Conservation (phyloP, 2,329 filamentous ascomycete species). For the Orbilia oligospora region DNA sequence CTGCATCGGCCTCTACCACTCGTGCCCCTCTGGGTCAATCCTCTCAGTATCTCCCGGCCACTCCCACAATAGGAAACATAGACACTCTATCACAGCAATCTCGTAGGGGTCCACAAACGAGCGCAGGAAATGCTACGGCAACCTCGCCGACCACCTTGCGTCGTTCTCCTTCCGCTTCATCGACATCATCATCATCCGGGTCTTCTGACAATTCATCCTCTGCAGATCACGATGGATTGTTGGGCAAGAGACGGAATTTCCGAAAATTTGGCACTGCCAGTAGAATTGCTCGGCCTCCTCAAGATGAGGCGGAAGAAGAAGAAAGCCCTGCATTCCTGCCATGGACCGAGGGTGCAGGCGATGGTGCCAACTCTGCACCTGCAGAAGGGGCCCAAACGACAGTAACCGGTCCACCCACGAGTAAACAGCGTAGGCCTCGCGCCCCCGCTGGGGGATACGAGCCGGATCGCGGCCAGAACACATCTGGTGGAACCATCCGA, state of each 20-base stretch:
- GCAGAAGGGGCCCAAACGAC: constrained; percentile 17
- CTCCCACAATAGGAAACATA: constrained; percentile 56
- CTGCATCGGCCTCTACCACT: constrained; percentile 51
- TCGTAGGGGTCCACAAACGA: constrained; percentile 59
- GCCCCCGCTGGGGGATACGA: constrained; percentile 52
- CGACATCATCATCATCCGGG: constrained; percentile 45
- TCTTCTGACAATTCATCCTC: constrained; percentile 42
- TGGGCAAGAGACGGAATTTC: constrained; percentile 49
- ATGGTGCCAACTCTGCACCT: constrained; percentile 41
- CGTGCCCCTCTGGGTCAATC: constrained; percentile 56
- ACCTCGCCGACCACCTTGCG: constrained; percentile 48
- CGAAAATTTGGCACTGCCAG: constrained; percentile 50
- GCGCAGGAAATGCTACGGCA: constrained; percentile 60
- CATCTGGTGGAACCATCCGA: constrained; percentile 51
- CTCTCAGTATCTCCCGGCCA: constrained; percentile 61
- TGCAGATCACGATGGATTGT: constrained; percentile 42
- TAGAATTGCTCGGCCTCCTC: constrained; percentile 22
- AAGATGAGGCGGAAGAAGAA: constrained; percentile 51
- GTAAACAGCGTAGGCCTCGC: constrained; percentile 46
- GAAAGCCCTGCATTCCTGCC: constrained; percentile 63
- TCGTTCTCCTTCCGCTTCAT: constrained; percentile 44
- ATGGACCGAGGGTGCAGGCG: constrained; percentile 52
- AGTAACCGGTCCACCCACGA: constrained; percentile 40
- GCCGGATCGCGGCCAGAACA: constrained; percentile 50
- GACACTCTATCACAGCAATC: constrained; percentile 42